These are phyloP conservation scores for Hanseniaspora clermontiae DNA, from an alignment of 805 yeast species.

Conservation along the genomic window DNA sequence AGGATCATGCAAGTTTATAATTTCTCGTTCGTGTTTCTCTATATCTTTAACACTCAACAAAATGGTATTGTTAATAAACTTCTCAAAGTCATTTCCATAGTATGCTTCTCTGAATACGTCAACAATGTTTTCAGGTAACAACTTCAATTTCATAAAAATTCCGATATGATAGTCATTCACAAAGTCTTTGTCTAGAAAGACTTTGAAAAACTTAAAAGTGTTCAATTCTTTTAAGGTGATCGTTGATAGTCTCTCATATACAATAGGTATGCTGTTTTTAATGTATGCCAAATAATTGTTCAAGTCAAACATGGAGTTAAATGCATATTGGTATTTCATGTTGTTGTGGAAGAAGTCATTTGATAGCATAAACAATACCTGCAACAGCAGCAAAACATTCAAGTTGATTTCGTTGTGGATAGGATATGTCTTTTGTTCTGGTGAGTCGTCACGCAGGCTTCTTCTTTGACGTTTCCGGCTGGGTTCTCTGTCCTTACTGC, in stretches of 20 bases:
- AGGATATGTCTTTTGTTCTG: not conserved
- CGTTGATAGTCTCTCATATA: not conserved
- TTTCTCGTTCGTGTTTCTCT: not conserved
- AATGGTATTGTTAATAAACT: not conserved
- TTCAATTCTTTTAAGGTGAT: not conserved
- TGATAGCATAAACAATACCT: constrained; percentile 2
- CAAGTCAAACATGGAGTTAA: constrained; percentile 2
- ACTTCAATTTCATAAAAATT: not conserved
- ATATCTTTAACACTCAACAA: not conserved
- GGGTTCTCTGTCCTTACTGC: not conserved
- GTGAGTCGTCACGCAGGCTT: not conserved
- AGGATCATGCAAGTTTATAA: not conserved
- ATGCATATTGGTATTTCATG: not conserved
- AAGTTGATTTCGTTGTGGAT: not conserved
- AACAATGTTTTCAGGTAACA: constrained; percentile 1
- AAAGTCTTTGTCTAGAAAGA: not conserved
- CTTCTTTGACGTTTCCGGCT: not conserved
- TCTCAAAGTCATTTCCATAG: constrained; percentile 7
- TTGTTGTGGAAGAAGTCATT: constrained; percentile 11
- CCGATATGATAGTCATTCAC: constrained; percentile 10
- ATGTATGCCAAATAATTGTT: not conserved
- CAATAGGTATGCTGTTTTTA: not conserved
- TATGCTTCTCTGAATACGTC: not conserved
- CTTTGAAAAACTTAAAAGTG: not conserved
- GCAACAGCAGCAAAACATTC: not conserved